phyloP scores from a whole-genome alignment of 1,284 basidiomycete genomes.

The Irpex rosettiformis region DNA sequence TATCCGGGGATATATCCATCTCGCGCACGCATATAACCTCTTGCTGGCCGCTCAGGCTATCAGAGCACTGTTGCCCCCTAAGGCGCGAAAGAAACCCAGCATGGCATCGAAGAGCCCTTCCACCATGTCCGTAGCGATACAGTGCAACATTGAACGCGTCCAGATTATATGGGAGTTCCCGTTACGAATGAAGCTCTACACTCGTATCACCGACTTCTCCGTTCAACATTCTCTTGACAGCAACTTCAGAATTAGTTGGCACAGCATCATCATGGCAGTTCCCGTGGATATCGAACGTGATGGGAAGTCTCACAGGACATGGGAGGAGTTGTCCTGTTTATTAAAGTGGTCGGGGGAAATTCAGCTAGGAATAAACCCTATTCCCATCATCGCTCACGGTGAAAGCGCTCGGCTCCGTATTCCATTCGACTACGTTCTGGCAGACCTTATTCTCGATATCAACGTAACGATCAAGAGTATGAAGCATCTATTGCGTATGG shows the following conservation, averaged over 20 bases:
- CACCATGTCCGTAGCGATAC: constrained; percentile 24
- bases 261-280: constrained; percentile 43
- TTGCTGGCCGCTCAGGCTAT: constrained; percentile 65
- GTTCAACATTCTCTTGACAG: constrained; percentile 18
- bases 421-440: constrained; percentile 76
- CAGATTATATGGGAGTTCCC: constrained; percentile 48
- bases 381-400: constrained; percentile 47
- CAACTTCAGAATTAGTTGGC: constrained; percentile 27
- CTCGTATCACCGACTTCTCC: constrained; percentile 44
- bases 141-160: constrained; percentile 30
- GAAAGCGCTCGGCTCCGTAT: constrained; percentile 74
- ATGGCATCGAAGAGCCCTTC: constrained; percentile 11
- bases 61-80: constrained; percentile 36
- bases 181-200: constrained; percentile 40
- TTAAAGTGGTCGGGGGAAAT: constrained; percentile 51
- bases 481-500: constrained; percentile 57
- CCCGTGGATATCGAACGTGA: constrained; percentile 34
- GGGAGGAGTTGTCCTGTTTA: constrained; percentile 79
- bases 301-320: constrained; percentile 38
- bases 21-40: constrained; percentile 73
- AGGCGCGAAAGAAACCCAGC: neutral
- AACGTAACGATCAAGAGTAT: constrained; percentile 64
- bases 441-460: constrained; percentile 69
- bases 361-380: constrained; percentile 15
- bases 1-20: constrained; percentile 23